phyloP scores from a whole-genome alignment of 1,284 basidiomycete genomes.

The Ceratobasidium sp. region DNA sequence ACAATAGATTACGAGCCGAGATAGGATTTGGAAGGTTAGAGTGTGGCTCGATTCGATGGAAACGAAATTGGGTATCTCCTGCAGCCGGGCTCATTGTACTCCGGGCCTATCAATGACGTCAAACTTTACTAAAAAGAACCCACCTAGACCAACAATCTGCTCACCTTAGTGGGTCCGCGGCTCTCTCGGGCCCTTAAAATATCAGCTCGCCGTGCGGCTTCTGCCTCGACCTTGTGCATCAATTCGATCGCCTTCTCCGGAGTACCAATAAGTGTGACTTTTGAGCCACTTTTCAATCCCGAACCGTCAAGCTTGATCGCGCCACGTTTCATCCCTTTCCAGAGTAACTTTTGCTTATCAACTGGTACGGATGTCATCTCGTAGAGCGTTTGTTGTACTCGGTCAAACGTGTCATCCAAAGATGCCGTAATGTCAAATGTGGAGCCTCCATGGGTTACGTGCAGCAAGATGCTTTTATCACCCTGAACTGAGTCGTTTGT shows the following conservation, averaged over 20 bases:
- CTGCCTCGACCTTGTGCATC: slow-evolving; percentile 62
- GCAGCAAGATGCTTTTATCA: neutral
- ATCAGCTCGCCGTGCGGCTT: slow-evolving; percentile 60
- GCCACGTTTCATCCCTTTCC: slow-evolving; percentile 65
- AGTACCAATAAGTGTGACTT: slow-evolving; percentile 70
- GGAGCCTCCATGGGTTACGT: slow-evolving; percentile 18
- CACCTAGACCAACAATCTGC: slow-evolving; percentile 42
- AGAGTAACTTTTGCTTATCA: slow-evolving; percentile 69
- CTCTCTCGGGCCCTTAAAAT: slow-evolving; percentile 64
- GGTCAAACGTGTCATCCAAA: slow-evolving; percentile 13
- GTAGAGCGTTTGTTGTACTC: slow-evolving; percentile 60
- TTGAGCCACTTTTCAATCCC: slow-evolving; percentile 66
- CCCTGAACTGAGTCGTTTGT: neutral
- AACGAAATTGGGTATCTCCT: slow-evolving; percentile 58
- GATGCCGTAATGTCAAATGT: slow-evolving; percentile 10
- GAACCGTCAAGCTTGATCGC: slow-evolving; percentile 53
- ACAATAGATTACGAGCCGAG: slow-evolving; percentile 60
- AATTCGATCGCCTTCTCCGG: slow-evolving; percentile 62
- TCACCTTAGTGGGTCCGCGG: slow-evolving; percentile 65
- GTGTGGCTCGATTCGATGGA: slow-evolving; percentile 67
- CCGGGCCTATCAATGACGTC: slow-evolving; percentile 23
- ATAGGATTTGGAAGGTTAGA: slow-evolving; percentile 66
- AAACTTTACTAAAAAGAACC: slow-evolving; percentile 47
- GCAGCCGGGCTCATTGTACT: slow-evolving; percentile 45
- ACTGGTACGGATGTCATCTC: slow-evolving; percentile 68